Base-by-base conservation (phyloP, 441 rosid species). In the Melianthus villosus region DNA sequence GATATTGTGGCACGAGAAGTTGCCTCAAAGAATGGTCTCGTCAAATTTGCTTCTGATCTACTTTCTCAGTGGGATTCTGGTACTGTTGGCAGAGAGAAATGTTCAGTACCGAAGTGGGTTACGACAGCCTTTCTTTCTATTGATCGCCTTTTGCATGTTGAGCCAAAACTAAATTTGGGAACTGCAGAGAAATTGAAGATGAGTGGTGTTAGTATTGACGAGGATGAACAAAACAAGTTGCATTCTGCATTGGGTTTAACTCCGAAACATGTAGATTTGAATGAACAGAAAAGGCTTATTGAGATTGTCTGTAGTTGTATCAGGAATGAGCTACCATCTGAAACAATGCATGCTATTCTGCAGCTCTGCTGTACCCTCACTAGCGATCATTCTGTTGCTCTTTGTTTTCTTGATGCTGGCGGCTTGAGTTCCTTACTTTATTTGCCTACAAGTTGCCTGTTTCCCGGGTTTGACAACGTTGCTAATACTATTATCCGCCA, bases 281-380 rank as follows among this genome's bases (percentile, higher is more conserved):
- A 56, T 39, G 91, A 77, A 38, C 91, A 79, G 66, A 79, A 81
- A 69, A 79, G 65, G 53, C 79, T 91, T 55, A 65, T 84, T 55
- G 85, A 75, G 77, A 79, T 82, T 68, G 73, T 86, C 55, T 91
- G 94, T 68, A 63, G 65, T 50, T 84, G 81, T 56, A 75, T 82
- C 49, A 69, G 51, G 62, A 75, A 64, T 49, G 89, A 72, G 53
- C 75, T 91, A n/a, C 92, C 97, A 26, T 73, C 87, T 39, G 54
- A 78, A 67, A 66, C 83, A 46, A 83, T 83, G 97, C 97, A 83
- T 71, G 95, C 97, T 63, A 79, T 73, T 62, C 73, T 89, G 55
- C 97, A 83, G 69, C 48, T 89, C 58, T 81, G 93, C 73, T 87
- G 92, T 32, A 93, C 77, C 34, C 57, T 89, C 70, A 89, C 96